These are phyloP conservation scores for Beauveria sp. DNA, from an alignment of 2,329 filamentous ascomycete genomes.

Conservation along the genomic window DNA sequence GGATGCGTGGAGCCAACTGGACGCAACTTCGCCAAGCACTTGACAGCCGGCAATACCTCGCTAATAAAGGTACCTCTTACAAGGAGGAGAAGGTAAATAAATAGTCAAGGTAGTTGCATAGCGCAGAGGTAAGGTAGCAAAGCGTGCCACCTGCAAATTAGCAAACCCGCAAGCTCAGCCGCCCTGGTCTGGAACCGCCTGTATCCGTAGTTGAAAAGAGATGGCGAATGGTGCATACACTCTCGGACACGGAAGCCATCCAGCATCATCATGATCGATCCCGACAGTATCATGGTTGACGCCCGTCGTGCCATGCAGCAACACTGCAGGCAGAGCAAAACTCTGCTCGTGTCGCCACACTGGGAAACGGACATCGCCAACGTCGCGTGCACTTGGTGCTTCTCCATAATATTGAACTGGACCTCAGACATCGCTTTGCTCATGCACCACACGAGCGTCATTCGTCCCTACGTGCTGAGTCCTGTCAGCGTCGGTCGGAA, in stretches of 20 bases:
- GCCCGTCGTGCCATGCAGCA: background rate
- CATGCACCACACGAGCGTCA: background rate
- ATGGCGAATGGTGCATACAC: background rate
- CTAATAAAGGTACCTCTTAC: too few species aligned
- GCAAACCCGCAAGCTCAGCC: background rate
- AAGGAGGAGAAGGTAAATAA: background rate
- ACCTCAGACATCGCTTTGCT: background rate
- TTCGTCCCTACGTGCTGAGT: background rate
- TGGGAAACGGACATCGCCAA: background rate
- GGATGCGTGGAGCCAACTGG: too few species aligned
- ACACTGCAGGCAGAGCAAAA: background rate
- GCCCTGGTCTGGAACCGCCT: background rate
- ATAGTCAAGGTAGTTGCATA: background rate
- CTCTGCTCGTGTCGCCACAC: background rate
- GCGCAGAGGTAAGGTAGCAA: background rate
- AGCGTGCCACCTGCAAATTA: background rate
- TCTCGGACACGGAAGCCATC: background rate
- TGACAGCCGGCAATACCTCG: background rate
- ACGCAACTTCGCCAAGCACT: background rate
- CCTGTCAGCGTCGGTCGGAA: background rate
- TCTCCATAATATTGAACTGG: background rate
- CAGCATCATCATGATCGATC: background rate
- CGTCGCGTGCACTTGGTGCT: background rate
- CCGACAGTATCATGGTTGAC: background rate
- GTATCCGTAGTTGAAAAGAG: background rate